Base-by-base conservation (phyloP, 2,329 filamentous ascomycete species). In the Fusarium begoniae region DNA sequence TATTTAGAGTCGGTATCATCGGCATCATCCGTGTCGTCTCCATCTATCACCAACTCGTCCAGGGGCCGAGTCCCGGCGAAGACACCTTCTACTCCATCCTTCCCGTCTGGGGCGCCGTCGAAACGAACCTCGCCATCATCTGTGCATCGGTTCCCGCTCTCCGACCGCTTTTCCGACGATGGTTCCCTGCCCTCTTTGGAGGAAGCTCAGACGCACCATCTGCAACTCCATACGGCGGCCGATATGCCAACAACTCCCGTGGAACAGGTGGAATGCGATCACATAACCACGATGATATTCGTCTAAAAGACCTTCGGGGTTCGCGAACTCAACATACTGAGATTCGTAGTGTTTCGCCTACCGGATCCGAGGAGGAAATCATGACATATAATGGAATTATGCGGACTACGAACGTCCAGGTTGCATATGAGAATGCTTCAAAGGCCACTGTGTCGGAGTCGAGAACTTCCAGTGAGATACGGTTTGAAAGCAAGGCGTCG, bases 381-480 rank as follows among this genome's bases (percentile, higher is more conserved):
- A 83, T 84, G 80, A 82, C 81, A 5, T 81, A 82, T 41, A 82
- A 83, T 51, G 82, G 83, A 17, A 84, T 84, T 35, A 75, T 84
- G 63, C 77, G 81, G 18, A 83, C 81, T 17, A 83, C 79, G 5
- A 79, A 83, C 22, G 70, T 80, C 24, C 66, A 79, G 48, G 56
- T 79, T 15, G 47, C 67, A 3, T 79, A 77, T 24, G 74, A 78
- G 45, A 73, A 74, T 45, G 37, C 44, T 6, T 73, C 69, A 2
- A 75, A 71, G n/a, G 43, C 38, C 4, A 67, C 47, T 20, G 55
- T 68, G 1, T 60, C 73, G 7, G 61, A 62, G 7, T 67, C 65
- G 6, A 58, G 71, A 5, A 72, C 67, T 1, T 74, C 72, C 26
- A 72, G 72, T n/a, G 72, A 74, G 24, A 24, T 65, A 26, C 62